These are phyloP conservation scores for Gymnopus androsaceus DNA, from an alignment of 1,284 basidiomycete genomes.

Conservation along the genomic window DNA sequence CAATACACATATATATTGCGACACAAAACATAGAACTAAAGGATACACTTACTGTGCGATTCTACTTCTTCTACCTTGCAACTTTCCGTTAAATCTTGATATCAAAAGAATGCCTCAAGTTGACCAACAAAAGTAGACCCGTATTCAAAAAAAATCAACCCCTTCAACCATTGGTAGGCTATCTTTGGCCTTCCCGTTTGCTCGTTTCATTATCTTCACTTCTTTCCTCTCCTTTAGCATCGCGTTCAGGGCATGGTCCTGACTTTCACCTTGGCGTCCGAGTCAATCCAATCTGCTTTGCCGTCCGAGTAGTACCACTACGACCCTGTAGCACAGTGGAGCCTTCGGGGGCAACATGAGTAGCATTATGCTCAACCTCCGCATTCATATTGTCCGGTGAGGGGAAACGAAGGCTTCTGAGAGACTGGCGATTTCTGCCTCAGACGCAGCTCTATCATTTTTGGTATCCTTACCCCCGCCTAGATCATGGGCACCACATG, in stretches of 20 bases:
- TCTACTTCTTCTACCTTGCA: too few relatives aligned
- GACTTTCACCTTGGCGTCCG: neutral
- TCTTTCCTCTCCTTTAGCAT: neutral
- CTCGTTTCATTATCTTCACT: neutral
- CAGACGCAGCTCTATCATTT: neutral
- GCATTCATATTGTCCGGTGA: neutral
- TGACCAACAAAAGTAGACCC: neutral
- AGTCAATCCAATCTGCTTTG: neutral
- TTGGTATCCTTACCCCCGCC: neutral
- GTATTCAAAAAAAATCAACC: slow-evolving; percentile 1
- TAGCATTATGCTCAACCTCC: too few relatives aligned
- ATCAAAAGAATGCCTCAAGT: neutral
- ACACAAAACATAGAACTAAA: neutral
- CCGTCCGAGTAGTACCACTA: neutral
- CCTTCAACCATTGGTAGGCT: neutral
- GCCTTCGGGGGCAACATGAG: too few relatives aligned
- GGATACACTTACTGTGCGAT: too few relatives aligned
- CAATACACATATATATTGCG: neutral
- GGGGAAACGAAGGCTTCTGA: neutral
- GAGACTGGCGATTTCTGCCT: neutral
- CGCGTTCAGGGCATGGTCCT: neutral
- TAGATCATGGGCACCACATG: neutral
- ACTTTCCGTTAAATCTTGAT: neutral
- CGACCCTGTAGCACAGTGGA: neutral
- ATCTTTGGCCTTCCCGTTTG: neutral